Conservation (phyloP, 2,329 filamentous ascomycete species). For the Colletotrichum sojae region DNA sequence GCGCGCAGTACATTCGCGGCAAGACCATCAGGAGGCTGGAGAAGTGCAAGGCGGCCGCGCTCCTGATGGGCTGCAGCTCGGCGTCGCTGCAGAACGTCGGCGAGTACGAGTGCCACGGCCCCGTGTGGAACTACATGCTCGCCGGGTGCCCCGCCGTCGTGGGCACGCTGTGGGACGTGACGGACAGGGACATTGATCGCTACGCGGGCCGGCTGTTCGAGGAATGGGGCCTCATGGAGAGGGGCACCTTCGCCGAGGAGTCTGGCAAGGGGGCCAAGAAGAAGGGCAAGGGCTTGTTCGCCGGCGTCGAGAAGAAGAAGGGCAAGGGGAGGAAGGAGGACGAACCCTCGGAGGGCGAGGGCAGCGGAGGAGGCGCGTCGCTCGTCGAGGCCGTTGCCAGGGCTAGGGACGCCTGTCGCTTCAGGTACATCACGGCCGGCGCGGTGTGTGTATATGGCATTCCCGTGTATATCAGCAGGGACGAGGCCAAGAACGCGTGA, state of each 20-base stretch:
- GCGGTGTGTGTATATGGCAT: conserved; percentile 96
- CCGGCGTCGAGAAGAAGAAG: conserved; percentile 46
- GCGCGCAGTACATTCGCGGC: conserved; percentile 92
- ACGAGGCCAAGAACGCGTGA: conserved; percentile 27
- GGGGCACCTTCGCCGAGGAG: conserved; percentile 56
- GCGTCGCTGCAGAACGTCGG: conserved; percentile 85
- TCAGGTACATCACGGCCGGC: conserved; percentile 93
- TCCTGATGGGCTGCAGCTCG: conserved; percentile 96
- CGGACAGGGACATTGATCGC: conserved; percentile 96
- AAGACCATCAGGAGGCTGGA: conserved; percentile 85
- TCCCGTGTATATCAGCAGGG: conserved; percentile 81
- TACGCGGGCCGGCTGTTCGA: conserved; percentile 86
- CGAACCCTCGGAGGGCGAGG: conserved; percentile 45
- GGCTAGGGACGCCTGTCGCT: conserved; percentile 83
- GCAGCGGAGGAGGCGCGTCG: conserved; percentile 60
- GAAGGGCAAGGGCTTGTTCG: conserved; percentile 44
- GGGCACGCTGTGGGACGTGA: conserved; percentile 97
- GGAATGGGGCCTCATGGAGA: conserved; percentile 82
- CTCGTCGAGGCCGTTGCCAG: conserved; percentile 86
- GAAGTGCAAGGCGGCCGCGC: conserved; percentile 80
- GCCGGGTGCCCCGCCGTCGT: conserved; percentile 89
- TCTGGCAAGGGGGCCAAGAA: conserved; percentile 33
- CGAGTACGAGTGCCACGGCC: conserved; percentile 91
- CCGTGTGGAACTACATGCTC: conserved; percentile 92
- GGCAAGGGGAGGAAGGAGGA: conserved; percentile 48